Conservation (phyloP, 192 early-diverging fungal species). For the Nowakowskiella sp. region DNA sequence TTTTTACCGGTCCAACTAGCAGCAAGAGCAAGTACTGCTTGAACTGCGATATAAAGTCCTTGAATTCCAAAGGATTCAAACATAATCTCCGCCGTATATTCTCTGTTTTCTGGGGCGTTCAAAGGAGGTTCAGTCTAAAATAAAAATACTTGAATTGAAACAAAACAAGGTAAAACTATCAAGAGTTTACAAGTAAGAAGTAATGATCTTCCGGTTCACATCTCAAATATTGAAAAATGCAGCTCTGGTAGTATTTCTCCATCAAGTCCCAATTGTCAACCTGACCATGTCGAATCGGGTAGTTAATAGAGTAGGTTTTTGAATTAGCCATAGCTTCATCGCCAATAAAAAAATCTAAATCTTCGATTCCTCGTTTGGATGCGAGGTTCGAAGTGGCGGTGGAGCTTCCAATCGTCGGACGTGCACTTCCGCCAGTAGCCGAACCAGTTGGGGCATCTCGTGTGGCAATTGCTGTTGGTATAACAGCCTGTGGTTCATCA, state of each 20-base stretch:
- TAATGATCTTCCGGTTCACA: constrained; percentile 99
- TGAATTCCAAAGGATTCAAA: constrained; percentile 98
- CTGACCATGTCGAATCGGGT: constrained; percentile 94
- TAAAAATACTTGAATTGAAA: constrained; percentile 3
- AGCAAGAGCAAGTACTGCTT: constrained; percentile 95
- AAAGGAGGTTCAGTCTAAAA: constrained; percentile 92
- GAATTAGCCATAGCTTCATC: constrained; percentile 87
- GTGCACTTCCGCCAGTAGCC: constrained; percentile 30
- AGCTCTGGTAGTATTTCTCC: constrained; percentile 99
- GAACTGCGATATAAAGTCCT: constrained; percentile 98
- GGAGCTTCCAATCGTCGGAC: constrained; percentile 10
- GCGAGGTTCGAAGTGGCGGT: constrained; percentile 59
- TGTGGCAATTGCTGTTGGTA: constrained; percentile 89
- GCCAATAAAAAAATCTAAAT: constrained; percentile 95
- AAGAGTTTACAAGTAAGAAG: constrained; percentile 68
- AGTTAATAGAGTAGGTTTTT: constrained; percentile 81
- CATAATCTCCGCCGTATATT: constrained; percentile 98
- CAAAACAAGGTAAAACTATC: neutral
- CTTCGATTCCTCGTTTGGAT: constrained; percentile 93
- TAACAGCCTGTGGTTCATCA: constrained; percentile 89
- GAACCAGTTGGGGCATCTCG: constrained; percentile 47
- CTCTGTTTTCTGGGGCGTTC: constrained; percentile 96
- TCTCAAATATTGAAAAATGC: constrained; percentile 94
- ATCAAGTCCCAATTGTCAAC: constrained; percentile 99
- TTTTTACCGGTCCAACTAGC: constrained; percentile 89